Evolutionary conservation across 441 rosid genomes (phyloP), one percentile per base, ranked within the genome.

Genomic region (Arabidopsis lyrata): DNA sequence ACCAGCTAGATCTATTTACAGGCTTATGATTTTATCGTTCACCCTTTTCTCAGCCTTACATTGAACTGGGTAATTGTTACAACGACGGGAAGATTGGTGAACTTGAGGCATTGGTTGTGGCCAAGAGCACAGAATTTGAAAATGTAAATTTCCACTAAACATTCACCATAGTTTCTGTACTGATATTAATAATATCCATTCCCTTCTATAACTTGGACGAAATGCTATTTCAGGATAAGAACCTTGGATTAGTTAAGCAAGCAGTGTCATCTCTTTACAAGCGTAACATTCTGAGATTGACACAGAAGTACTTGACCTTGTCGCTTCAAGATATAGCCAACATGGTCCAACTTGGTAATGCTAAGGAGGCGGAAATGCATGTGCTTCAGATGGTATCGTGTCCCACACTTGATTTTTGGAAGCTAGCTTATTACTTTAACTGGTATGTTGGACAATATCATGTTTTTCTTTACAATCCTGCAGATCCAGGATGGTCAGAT

Each of bases 351-450:
- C 84, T 95, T 70, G 85, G 70, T 72, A 81, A 86, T 65, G 78
- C 97, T 3, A 95, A 93, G 82, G 99, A 91, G 84, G 99, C 97
- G n/a, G 99, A 95, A 83, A 93, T 87, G 94, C 99, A 88, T 79
- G 97, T 95, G 77, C 99, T 95, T 65, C 99, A 91, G 83, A 95
- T 95, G 99, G 97, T 95, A 85, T 58, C 65, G 64, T 61, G 27
- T 47, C 66, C 5, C 7, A 20, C 55, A 11, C 27, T 38, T 60
- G 54, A 15, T 67, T 55, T 20, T 34, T 59, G 36, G 48, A 70
- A 64, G 16, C 27, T 49, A 49, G 68, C 27, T 72, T 61, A 53
- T 54, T 15, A 42, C 16, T 20, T 7, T 52, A 60, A 64, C 42
- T 52, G 32, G 24, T 36, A n/a, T 41, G 14, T 63, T 47, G 15